Evolutionary conservation across 129 eudicot genomes (phyloP), one percentile per base, ranked within the genome.

Genomic region (Dittrichia graveolens): DNA sequence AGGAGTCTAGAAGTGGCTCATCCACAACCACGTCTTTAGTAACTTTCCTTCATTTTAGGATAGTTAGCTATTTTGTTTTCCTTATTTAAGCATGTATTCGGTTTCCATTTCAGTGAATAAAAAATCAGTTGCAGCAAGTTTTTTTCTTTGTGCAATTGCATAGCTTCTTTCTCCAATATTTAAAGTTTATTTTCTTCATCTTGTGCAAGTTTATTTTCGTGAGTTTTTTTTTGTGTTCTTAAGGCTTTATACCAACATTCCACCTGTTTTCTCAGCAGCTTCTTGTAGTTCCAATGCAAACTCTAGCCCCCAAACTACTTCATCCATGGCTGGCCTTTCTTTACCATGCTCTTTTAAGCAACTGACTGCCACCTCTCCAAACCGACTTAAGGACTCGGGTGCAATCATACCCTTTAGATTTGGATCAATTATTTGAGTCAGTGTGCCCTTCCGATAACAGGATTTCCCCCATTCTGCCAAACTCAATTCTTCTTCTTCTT

Each of bases 301-400:
- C 68, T 70, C 72, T 10, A 78, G 65, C 8, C 68, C 69, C 72
- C 77, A 78, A 52, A 78, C 82, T 2, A 78, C 82, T 8, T 45
- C 78, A 14, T 71, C 78, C 78, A 78, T 78, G 13, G 72, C 8
- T 40, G 73, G 77, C 8, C 78, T 45, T 54, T 78, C 72, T 16
- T 60, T 50, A 14, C 77, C 77, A 5, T 71, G 24, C 12, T 62
- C 59, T 15, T n/a, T 15, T 49, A 78, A 71, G 42, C 82, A 78
- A 24, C 64, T 81, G 18, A 46, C 16, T 10, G 85, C 86, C 7
- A 78, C 71, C 5, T 72, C 88, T 9, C 67, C 78, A 46, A 83
- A 85, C 60, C 70, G 69, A 50, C 10, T 78, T 46, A 78, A 78
- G 46, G 77, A 52, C 71, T 71, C 72, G 8, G 82, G 67, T 19